Evolutionary conservation across 345 rosid genomes (phyloP), one percentile per base, ranked within the genome.

Genomic region (Odontarrhena argentea): DNA sequence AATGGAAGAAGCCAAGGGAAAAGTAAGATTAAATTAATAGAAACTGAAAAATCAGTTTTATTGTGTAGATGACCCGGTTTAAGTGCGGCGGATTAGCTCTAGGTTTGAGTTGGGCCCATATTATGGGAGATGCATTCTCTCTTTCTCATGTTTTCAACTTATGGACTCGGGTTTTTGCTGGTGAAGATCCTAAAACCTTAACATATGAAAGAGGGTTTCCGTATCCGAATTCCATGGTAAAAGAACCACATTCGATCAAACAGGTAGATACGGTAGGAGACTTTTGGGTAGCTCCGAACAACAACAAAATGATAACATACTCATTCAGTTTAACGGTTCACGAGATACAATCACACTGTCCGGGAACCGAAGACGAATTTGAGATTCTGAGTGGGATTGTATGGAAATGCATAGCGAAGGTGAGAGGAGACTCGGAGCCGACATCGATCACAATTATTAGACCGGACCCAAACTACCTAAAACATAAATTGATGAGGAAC

Each of bases 31-130:
- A 9, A 55, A 35, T 2, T 32, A 3, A 4, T 2, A 2, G 4
- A 11, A 36, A 3, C 9, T 7, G 1, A n/a, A 7, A 13, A 7
- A 56, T 36, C 8, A 56, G 26, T 63, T 61, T 60, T 70, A 15
- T 37, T 37, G 1, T n/a, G 43, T 77, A 89, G 92, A 36, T 82
- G 9, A 89, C 94, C 14, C 53, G 68, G 60, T 87, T 89, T 77
- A 83, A 70, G 22, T 87, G 96, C 57, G 96, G 94, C 55, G 96
- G 91, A 41, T 26, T 83, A 61, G 80, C 94, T 8, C 0, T 89
- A 11, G 93, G 96, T 62, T 5, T 89, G 0, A 84, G 87, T 49
- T 89, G 94, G 91, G 78, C 87, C 54, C 94, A 89, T 55, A 22
- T 87, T n/a, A 63, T 81, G 0, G 89, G 96, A 70, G 97, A 88